Conservation (phyloP, 2,329 filamentous ascomycete species). For the Pseudopithomyces chartarum region DNA sequence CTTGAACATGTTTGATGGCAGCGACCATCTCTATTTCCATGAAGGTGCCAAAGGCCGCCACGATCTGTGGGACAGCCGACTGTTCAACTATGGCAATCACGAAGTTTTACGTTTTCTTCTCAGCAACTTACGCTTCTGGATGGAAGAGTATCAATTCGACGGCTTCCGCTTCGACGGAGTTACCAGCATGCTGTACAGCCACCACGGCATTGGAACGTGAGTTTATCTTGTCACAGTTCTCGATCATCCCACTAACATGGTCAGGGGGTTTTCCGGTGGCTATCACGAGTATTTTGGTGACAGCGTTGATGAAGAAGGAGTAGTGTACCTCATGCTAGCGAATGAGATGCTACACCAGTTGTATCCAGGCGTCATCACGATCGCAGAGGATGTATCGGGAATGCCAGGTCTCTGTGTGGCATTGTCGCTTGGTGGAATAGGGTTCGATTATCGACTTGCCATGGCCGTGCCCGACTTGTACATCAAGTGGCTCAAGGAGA, state of each 20-base stretch:
- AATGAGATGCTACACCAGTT: constrained; percentile 94
- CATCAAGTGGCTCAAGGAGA: constrained; percentile 98
- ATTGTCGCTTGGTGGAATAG: constrained; percentile 83
- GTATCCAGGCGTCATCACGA: constrained; percentile 85
- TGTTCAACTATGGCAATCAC: constrained; percentile 96
- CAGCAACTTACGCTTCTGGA: constrained; percentile 97
- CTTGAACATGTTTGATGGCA: constrained; percentile 93
- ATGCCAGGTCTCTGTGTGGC: constrained; percentile 97
- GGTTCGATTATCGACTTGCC: constrained; percentile 94
- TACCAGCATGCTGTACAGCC: constrained; percentile 95
- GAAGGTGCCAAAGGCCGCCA: constrained; percentile 82
- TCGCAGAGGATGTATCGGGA: constrained; percentile 96
- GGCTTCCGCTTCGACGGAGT: constrained; percentile 98
- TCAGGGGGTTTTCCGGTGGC: constrained; percentile 90
- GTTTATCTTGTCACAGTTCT: constrained; percentile 42
- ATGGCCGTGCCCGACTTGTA: constrained; percentile 99
- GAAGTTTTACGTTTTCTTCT: constrained; percentile 95
- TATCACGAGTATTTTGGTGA: constrained; percentile 98
- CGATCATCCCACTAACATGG: constrained; percentile 21
- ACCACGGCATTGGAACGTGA: constrained; percentile 96
- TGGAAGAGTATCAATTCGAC: constrained; percentile 97
- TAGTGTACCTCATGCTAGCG: constrained; percentile 93
- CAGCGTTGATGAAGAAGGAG: constrained; percentile 87
- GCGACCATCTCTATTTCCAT: constrained; percentile 96
- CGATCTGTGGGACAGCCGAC: constrained; percentile 91